These are phyloP conservation scores for Teratosphaeriaceae sp. DNA, from an alignment of 2,329 filamentous ascomycete species.

Conservation along the genomic window DNA sequence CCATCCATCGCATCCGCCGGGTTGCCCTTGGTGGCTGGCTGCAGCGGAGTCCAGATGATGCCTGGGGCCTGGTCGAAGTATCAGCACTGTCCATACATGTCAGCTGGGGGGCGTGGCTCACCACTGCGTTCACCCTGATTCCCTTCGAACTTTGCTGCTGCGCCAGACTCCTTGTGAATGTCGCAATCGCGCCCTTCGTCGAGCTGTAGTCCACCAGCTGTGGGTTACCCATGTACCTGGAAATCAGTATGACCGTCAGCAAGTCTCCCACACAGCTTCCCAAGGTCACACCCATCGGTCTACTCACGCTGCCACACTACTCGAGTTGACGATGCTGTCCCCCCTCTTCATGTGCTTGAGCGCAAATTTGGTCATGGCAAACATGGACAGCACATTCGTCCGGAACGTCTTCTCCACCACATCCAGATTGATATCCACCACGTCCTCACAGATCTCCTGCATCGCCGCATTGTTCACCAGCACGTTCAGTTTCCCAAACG, in stretches of 20 bases:
- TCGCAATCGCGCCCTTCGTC: slow-evolving; percentile 69
- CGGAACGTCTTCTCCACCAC: slow-evolving; percentile 76
- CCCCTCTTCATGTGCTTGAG: slow-evolving; percentile 70
- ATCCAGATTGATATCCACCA: slow-evolving; percentile 65
- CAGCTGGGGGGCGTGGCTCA: no score
- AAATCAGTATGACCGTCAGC: no score
- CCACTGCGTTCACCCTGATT: slow-evolving; percentile 70
- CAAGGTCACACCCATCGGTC: no score
- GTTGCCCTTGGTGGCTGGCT: slow-evolving; percentile 65
- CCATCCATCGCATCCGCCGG: slow-evolving; percentile 56
- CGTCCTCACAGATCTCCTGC: slow-evolving; percentile 67
- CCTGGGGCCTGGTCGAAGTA: slow-evolving; percentile 1
- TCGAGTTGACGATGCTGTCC: slow-evolving; percentile 74
- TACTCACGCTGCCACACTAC: slow-evolving; percentile 74
- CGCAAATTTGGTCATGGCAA: slow-evolving; percentile 71
- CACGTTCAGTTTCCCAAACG: slow-evolving; percentile 65
- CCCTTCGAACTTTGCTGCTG: slow-evolving; percentile 67
- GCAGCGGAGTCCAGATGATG: slow-evolving; percentile 69
- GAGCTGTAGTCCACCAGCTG: slow-evolving; percentile 78
- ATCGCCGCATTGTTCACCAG: slow-evolving; percentile 63
- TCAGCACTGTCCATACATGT: no score
- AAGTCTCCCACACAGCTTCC: no score
- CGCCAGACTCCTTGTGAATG: slow-evolving; percentile 69
- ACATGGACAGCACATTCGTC: slow-evolving; percentile 71
- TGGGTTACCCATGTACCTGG: slow-evolving; percentile 62